Evolutionary conservation across 2,329 filamentous ascomycete genomes (phyloP), one percentile per base, ranked within the genome.

Genomic region (Ophiostoma ips): DNA sequence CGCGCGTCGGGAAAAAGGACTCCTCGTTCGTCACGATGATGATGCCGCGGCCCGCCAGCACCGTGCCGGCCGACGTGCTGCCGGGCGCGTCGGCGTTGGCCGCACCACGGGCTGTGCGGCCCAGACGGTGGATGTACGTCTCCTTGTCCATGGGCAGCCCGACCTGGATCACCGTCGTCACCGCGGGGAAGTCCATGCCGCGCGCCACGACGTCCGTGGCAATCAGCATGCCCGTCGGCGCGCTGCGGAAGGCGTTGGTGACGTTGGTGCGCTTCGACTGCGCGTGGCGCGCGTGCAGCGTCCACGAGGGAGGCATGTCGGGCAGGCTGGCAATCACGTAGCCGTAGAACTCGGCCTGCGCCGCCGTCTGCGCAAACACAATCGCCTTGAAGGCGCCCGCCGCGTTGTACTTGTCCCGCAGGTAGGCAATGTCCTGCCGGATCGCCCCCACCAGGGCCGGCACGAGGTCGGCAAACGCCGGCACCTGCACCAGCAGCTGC

Each of bases 371-470:
- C 56, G 83, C 83, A 66, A 90, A 94, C 34, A 90, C 68, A 57
- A 94, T 88, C 30, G 84, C 84, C 67, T 94, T 94, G 76, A 94
- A 89, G 73, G 71, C 6, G 67, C 64, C 46, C 62, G 24, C 38
- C 40, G 63, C 61, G 55, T 16, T 13, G 30, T 45, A 45, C 18
- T 24, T 34, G 11, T 5, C 3, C 16, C 19, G 18, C 10, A 40
- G 35, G 41, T 43, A 30, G 35, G 31, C 9, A 48, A 49, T 46
- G 24, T 77, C 73, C 50, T 69, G 62, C 3, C 67, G 65, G 16
- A 82, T 67, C 52, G 78, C 72, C 34, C 76, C 74, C 50, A 81
- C 71, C 57, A 83, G 71, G 47, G 63, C 77, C 58, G 68, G 71
- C 50, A 66, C 72, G 62, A 90, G 71, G 55, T 87, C 80, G 40